Conservation (phyloP, 1,139 yeast species). For the Saccharomyces hybrid region DNA sequence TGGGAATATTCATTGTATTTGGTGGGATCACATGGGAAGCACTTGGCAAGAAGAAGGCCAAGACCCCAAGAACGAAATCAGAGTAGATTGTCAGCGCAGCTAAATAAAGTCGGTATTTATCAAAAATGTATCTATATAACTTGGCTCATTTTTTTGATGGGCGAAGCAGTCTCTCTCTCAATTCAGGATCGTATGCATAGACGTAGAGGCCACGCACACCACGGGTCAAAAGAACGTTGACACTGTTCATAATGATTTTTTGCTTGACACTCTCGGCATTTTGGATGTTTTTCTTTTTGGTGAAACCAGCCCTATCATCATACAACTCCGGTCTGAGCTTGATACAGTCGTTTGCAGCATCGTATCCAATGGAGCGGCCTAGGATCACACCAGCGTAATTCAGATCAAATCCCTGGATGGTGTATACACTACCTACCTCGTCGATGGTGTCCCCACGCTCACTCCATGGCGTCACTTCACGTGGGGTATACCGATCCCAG, state of each 20-base stretch:
- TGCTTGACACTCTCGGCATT: slow-evolving; percentile 34
- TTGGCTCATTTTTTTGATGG: slow-evolving; percentile 4
- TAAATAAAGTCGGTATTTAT: neutral
- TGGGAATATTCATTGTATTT: slow-evolving; percentile 72
- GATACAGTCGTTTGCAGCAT: slow-evolving; percentile 29
- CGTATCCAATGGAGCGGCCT: slow-evolving; percentile 36
- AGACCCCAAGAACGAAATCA: neutral
- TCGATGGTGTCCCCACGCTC: slow-evolving; percentile 37
- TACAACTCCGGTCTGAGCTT: slow-evolving; percentile 31
- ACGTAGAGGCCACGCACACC: slow-evolving; percentile 37
- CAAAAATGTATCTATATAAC: neutral
- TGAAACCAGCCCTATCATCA: slow-evolving; percentile 38
- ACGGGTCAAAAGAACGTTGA: slow-evolving; percentile 36
- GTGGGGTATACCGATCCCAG: slow-evolving; percentile 38
- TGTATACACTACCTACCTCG: slow-evolving; percentile 29
- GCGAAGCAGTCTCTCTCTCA: slow-evolving; percentile 28
- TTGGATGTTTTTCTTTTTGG: slow-evolving; percentile 33
- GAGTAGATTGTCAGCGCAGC: neutral
- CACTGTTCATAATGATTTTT: slow-evolving; percentile 36
- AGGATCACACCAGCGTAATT: slow-evolving; percentile 38
- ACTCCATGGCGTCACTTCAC: slow-evolving; percentile 36
- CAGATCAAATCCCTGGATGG: slow-evolving; percentile 36
- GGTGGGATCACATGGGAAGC: slow-evolving; percentile 74
- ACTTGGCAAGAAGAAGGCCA: slow-evolving; percentile 32
- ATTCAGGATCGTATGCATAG: slow-evolving; percentile 35